Base-by-base conservation (phyloP, 768 basidiomycete genomes). In the Leccinum barrowsii region DNA sequence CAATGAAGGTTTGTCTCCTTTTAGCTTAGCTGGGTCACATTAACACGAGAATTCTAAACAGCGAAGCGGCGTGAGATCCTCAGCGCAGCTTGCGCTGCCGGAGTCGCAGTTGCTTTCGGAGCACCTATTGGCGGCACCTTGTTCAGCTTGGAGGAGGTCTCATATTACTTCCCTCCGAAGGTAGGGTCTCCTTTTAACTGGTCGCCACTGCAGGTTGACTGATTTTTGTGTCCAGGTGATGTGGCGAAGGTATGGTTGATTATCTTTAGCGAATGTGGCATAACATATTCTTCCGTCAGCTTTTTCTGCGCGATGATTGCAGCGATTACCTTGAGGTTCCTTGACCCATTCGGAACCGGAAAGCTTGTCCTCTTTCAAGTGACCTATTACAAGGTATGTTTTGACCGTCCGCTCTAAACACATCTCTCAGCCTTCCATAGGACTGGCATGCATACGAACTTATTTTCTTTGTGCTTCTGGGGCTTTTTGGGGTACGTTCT, bases 251-350 rank as follows among this genome's bases (percentile, higher is more conserved):
- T 92, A 67, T 50, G 73, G 61, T 53, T 26, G 28, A 4, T n/a
- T 5, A 58, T 55, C 50, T 34, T 55, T 21, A 15, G 15, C 50
- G 56, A 40, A 50, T 32, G 22, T 32, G 37, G 48, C 12, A 4
- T 50, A n/a, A 56, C 46, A 4, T 24, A 19, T 4, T 50, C 74
- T 71, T 24, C 44, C 69, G n/a, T 42, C 46, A 96, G 93, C 67
- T 99, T 99, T 76, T 95, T 99, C 73, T 98, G 97, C 69, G 97
- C 97, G 2, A 87, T 98, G 82, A 92, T 98, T 63, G 97, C 97
- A 2, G 96, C 96, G 1, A 89, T 98, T 65, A 96, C 96, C 1
- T 77, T 99, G 48, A 83, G 87, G 74, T 89, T 95, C 59, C 85
- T 98, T 35, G 90, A 99, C 72, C 97, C 97, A 0, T 98, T 98